Conservation (phyloP, 2,329 filamentous ascomycete species). For the Didymellaceae sp. region DNA sequence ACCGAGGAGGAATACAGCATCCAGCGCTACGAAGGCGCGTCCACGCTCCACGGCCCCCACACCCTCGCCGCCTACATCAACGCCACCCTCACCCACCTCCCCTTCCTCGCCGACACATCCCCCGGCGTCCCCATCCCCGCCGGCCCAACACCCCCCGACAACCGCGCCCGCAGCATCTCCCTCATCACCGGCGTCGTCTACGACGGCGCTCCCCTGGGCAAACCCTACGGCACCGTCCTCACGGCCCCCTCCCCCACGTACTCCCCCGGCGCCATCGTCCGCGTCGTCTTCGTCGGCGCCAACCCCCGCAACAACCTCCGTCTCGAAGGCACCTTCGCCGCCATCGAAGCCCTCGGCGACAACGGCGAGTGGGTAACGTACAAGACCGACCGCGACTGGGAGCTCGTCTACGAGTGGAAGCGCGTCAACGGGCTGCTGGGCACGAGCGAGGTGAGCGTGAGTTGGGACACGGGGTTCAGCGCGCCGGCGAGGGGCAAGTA, state of each 20-base stretch:
- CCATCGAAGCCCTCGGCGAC: slow-evolving; percentile 70
- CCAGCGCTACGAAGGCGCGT: slow-evolving; percentile 94
- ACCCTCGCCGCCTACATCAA: slow-evolving; percentile 89
- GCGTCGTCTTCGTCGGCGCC: slow-evolving; percentile 78
- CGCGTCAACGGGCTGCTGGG: slow-evolving; percentile 72
- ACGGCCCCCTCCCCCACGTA: slow-evolving; percentile 63
- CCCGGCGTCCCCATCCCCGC: slow-evolving; percentile 39
- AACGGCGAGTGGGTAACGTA: slow-evolving; percentile 68
- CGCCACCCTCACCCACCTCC: slow-evolving; percentile 75
- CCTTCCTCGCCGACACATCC: slow-evolving; percentile 62
- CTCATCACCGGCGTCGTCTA: slow-evolving; percentile 83
- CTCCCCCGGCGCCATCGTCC: slow-evolving; percentile 65
- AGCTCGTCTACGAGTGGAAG: slow-evolving; percentile 79
- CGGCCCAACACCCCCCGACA: slow-evolving; percentile 77
- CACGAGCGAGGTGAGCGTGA: slow-evolving; percentile 77
- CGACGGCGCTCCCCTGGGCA: slow-evolving; percentile 71
- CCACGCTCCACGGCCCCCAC: slow-evolving; percentile 83
- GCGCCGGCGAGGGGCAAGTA: slow-evolving; percentile 67
- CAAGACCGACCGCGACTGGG: slow-evolving; percentile 81
- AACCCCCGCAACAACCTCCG: slow-evolving; percentile 89
- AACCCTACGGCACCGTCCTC: slow-evolving; percentile 72
- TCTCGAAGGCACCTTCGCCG: slow-evolving; percentile 77
- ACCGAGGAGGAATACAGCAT: slow-evolving; percentile 81
- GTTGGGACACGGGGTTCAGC: slow-evolving; percentile 71
- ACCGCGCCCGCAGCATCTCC: slow-evolving; percentile 74